phyloP scores from a whole-genome alignment of 139 green algal genomes.

The Chlamydomonas urium region DNA sequence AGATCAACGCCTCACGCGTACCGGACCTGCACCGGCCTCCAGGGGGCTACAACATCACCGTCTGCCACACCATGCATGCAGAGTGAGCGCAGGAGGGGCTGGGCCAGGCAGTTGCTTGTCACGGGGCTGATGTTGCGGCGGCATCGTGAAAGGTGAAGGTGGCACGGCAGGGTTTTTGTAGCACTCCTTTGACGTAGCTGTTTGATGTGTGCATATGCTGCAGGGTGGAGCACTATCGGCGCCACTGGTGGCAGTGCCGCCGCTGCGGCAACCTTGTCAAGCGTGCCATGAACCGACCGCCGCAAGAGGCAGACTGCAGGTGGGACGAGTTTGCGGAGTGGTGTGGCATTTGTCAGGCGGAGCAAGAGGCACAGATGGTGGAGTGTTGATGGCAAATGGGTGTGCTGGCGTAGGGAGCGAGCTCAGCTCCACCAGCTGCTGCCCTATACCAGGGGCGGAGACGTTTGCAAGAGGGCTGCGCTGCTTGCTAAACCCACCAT shows the following conservation, averaged over 20 bases:
- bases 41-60: slow-evolving; percentile 58
- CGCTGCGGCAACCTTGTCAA: slow-evolving; percentile 49
- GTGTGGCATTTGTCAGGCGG: too few relatives aligned
- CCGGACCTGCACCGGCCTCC: slow-evolving; percentile 48
- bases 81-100: too few relatives aligned
- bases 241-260: slow-evolving; percentile 56
- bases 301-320: slow-evolving; percentile 66
- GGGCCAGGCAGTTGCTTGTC: too few relatives aligned
- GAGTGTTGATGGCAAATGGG: background rate
- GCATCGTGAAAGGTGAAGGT: too few relatives aligned
- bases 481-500: background rate
- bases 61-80: slow-evolving; percentile 60
- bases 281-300: slow-evolving; percentile 60
- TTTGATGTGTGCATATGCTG: too few relatives aligned
- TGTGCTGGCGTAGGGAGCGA: background rate
- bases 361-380: background rate
- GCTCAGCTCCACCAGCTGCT: background rate
- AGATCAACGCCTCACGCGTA: slow-evolving; percentile 51
- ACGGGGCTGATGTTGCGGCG: too few relatives aligned
- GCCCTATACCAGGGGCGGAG: background rate
- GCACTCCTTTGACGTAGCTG: too few relatives aligned
- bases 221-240: slow-evolving; percentile 46
- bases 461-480: background rate
- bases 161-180: too few relatives aligned
- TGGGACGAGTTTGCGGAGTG: slow-evolving; percentile 3